Evolutionary conservation across 805 yeast genomes (phyloP).

Genomic region (Saccharomycopsis fodiens): DNA sequence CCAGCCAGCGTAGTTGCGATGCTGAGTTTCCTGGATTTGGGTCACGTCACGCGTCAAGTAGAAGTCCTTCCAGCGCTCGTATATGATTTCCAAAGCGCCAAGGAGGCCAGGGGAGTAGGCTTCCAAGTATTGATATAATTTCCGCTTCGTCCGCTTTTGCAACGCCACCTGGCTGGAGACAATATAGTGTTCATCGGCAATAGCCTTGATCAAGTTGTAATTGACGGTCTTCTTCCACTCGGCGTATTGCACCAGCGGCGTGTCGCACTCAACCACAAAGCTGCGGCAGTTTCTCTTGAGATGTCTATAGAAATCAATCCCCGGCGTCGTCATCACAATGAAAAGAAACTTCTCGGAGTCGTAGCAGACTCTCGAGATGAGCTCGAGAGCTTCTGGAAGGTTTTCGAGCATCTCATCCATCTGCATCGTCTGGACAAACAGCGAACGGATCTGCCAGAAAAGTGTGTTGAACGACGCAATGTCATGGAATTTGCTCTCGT

Average conservation of each 20-base stretch:
- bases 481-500: constrained; percentile 14
- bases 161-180: constrained; percentile 58
- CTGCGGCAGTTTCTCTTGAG: constrained; percentile 4
- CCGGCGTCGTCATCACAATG: constrained; percentile 14
- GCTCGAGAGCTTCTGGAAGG: constrained; percentile 8
- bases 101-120: constrained; percentile 24
- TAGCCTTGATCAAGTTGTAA: constrained; percentile 32
- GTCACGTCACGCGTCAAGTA: neutral
- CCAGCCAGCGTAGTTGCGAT: constrained; percentile 60
- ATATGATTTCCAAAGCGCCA: constrained; percentile 30
- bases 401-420: constrained; percentile 14
- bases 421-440: constrained; percentile 7
- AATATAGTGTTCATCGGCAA: constrained; percentile 47
- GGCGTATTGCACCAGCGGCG: neutral
- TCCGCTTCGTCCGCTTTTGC: constrained; percentile 56
- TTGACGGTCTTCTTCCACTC: constrained; percentile 20
- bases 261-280: constrained; percentile 5
- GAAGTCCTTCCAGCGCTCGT: constrained; percentile 26
- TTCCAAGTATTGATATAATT: constrained; percentile 23
- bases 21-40: constrained; percentile 4
- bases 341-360: constrained; percentile 16
- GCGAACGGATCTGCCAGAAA: constrained; percentile 11
- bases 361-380: constrained; percentile 2
- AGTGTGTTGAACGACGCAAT: constrained; percentile 11
- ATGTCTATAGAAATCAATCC: constrained; percentile 14